Evolutionary conservation across 352 stramenopile genomes (phyloP), one percentile per base, ranked within the genome.

Genomic region (Globisporangium nodosum): DNA sequence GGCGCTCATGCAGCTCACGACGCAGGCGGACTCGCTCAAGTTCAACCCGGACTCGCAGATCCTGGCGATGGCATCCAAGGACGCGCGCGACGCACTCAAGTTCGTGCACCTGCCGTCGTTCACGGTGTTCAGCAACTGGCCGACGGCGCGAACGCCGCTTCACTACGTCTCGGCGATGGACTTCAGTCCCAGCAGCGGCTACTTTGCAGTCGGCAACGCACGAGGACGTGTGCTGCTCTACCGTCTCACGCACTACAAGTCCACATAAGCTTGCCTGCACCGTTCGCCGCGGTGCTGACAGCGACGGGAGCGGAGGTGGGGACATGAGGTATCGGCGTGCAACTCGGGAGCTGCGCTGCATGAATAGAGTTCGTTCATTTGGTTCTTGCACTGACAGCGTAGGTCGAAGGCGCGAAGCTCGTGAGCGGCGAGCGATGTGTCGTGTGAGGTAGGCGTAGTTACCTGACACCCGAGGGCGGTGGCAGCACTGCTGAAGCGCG

Each of bases 91-190:
- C 64, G 86, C 89, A 51, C 71, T 99, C 47, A 97, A 97, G 65
- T 68, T 99, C 31, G 78, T 99, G 40, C 96, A 99, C 74, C 67
- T 98, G 50, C 88, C 96, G 48, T 93, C 89, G 1, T 70, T 86
- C 49, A 99, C 93, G 21, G 96, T 99, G 18, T 99, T 98, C 65
- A 76, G 84, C 30, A 99, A 99, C 78, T 99, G 97, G 97, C 97
- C 97, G 4, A 98, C 96, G 24, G 74, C 85, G 33, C 89, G 91
- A 45, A 99, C 97, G 47, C 97, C 97, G n/a, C 71, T 99, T 13
- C 85, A 97, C 50, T 98, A 98, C 74, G 95, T 99, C 37, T 97
- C 90, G 57, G 82, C 78, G 48, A 87, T 98, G 70, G 96, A 98
- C 66, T 99, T 99, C 65, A 98, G 92, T 58, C 96, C 96, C 1